phyloP scores from a whole-genome alignment of 306 rosid species.

The Neltuma alba region DNA sequence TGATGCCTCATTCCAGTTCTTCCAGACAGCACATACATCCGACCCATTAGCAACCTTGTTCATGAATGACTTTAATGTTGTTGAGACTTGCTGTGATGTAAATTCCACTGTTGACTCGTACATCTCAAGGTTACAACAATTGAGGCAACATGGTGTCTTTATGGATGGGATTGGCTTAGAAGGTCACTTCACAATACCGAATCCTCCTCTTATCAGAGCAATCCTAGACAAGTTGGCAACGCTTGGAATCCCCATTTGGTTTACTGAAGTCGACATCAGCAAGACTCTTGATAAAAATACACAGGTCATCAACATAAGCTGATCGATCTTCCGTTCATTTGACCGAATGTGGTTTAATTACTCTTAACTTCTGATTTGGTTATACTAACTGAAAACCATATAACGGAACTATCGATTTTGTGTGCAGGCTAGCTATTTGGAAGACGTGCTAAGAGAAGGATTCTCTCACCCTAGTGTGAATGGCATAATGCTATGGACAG shows the following conservation, averaged over 20 bases:
- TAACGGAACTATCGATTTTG: not conserved
- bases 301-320: conserved; percentile 54
- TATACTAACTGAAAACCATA: not conserved
- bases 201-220: conserved; percentile 80
- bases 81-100: conserved; percentile 79
- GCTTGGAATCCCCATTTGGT: conserved; percentile 81
- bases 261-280: conserved; percentile 91
- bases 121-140: conserved; percentile 59
- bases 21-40: conserved; percentile 63
- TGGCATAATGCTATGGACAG: conserved; percentile 93
- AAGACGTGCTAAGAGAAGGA: conserved; percentile 82
- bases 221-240: conserved; percentile 85
- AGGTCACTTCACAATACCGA: conserved; percentile 77
- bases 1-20: conserved; percentile 68
- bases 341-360: not conserved
- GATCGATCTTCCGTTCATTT: not conserved
- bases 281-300: conserved; percentile 50
- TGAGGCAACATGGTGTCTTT: conserved; percentile 55
- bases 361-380: not conserved
- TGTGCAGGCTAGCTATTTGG: conserved; percentile 69
- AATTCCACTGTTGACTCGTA: conserved; percentile 76
- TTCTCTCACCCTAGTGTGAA: conserved; percentile 82
- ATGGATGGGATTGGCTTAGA: conserved; percentile 95
- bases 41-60: conserved; percentile 84
- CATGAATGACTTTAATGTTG: conserved; percentile 91